Base-by-base conservation (phyloP, 352 stramenopile species). In the Globisporangium spiculum region DNA sequence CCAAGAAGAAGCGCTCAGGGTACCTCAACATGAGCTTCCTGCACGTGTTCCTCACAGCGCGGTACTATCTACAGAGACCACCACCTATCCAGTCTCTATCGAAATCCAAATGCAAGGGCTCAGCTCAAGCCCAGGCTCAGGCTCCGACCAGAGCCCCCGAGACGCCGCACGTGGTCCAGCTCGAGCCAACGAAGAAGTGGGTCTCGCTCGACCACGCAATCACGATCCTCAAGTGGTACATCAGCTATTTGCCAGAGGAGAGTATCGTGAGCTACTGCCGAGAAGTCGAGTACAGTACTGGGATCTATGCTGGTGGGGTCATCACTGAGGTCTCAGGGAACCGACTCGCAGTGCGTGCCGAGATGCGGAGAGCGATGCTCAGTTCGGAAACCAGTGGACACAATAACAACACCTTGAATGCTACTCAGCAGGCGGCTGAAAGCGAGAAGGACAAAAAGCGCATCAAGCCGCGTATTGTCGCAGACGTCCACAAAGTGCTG, bases 361-460 rank as follows among this genome's bases (percentile, higher is more conserved):
- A 90, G 63, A 93, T 93, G 85, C 79, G 85, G 5, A 76, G 83
- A 14, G 73, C 77, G 16, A 93, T 93, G 85, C 65, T 93, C 9
- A 12, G 14, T 4, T 48, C 41, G 26, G 3, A 74, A 67, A 24
- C n/a, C 50, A 56, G 9, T 36, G 32, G 7, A 9, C 0, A 6
- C 41, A 48, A 18, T 18, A 48, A 48, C 16, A 7, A 30, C 27
- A 30, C 27, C 27, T 30, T 5, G 16, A 48, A 48, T 48, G 8
- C 36, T 16, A 48, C 41, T 9, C 41, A 48, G 16, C 16, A 8
- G 14, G 58, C 24, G 1, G 36, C 14, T 44, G 36, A 53, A 24
- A 65, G 20, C 16, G 24, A 26, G 24, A 75, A 77, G 59, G n/a
- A 46, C 1, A 24, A 6, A 26, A 67, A 72, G 44, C 48, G 70